These are phyloP conservation scores for Corylus heterophylla DNA, from an alignment of 306 rosid species.

Conservation along the genomic window DNA sequence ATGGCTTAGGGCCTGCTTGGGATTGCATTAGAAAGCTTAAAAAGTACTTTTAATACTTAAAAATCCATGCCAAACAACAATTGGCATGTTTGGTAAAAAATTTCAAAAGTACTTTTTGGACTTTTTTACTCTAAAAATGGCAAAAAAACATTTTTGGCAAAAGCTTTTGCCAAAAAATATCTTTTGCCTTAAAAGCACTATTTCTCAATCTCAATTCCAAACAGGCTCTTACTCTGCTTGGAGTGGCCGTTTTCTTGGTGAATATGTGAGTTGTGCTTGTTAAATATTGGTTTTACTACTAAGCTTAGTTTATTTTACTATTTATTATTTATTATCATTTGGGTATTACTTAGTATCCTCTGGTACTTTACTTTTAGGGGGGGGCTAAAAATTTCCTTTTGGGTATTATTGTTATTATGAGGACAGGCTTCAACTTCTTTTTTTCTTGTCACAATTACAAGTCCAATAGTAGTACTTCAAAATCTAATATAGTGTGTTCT, in stretches of 20 bases:
- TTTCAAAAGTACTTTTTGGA: too few species aligned
- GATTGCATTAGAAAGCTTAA: too few species aligned
- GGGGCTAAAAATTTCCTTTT: background rate
- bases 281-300: slow-evolving; percentile 14
- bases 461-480: background rate
- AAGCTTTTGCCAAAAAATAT: too few species aligned
- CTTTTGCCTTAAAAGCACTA: too few species aligned
- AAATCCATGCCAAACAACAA: too few species aligned
- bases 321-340: background rate
- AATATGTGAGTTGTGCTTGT: slow-evolving; percentile 17
- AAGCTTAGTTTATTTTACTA: background rate
- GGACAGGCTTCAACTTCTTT: background rate
- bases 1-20: background rate
- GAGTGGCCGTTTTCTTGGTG: slow-evolving; percentile 10
- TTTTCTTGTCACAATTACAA: background rate
- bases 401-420: too few species aligned
- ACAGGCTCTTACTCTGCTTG: background rate
- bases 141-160: too few species aligned
- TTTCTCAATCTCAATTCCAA: too few species aligned
- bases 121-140: too few species aligned
- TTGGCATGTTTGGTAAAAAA: too few species aligned
- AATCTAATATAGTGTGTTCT: background rate
- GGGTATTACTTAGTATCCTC: background rate
- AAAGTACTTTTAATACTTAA: too few species aligned
- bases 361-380: background rate